Evolutionary conservation across 192 early-diverging fungal species (phyloP).

Genomic region (Coemansia sp.): DNA sequence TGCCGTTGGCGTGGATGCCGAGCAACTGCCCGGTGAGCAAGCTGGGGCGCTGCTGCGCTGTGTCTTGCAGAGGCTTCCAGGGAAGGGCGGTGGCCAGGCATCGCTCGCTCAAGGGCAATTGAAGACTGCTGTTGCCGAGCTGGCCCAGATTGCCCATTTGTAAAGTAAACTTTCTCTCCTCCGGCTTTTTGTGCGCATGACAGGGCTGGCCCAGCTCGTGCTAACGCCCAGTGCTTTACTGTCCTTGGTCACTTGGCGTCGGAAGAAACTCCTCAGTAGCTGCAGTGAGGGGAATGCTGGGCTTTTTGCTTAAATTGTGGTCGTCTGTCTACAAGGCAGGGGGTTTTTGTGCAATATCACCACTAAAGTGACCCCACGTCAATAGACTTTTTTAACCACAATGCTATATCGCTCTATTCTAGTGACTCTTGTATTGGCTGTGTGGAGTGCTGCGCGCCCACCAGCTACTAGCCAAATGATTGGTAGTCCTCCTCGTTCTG

Average conservation of each 20-base stretch:
- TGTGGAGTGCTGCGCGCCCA: constrained; percentile 4
- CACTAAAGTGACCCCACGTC: not conserved
- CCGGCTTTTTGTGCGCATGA: not conserved
- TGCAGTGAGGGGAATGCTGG: not conserved
- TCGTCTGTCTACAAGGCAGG: not conserved
- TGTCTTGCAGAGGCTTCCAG: constrained; percentile 61
- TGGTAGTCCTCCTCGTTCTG: constrained; percentile 7
- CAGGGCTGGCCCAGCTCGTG: not conserved
- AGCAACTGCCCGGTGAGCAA: constrained; percentile 73
- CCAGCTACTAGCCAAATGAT: not conserved
- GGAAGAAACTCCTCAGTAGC: not conserved
- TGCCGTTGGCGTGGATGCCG: constrained; percentile 70
- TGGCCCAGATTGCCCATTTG: constrained; percentile 17
- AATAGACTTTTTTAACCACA: not conserved
- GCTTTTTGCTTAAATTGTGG: not conserved
- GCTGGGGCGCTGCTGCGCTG: constrained; percentile 70
- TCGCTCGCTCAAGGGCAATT: constrained; percentile 35
- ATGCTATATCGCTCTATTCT: not conserved
- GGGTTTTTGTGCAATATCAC: not conserved
- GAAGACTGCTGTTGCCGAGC: constrained; percentile 14
- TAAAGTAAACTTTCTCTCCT: not conserved
- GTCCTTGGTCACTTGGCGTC: not conserved
- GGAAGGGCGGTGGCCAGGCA: constrained; percentile 46
- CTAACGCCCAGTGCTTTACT: not conserved
- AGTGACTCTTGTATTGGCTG: not conserved